Base-by-base conservation (phyloP, 192 early-diverging fungal species). In the Backusella australiensis region DNA sequence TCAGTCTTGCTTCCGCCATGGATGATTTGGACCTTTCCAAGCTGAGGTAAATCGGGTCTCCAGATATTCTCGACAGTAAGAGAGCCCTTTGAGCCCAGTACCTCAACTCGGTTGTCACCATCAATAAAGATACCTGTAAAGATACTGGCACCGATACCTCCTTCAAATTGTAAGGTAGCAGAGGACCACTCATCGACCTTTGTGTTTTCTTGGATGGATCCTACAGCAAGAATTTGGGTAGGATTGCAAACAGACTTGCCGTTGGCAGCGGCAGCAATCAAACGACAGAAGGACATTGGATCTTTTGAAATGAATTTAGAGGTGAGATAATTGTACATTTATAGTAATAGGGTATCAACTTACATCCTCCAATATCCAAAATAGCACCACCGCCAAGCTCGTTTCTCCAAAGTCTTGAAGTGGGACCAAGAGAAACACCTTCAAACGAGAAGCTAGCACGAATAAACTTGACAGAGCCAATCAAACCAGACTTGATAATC, bases 281-380 rank as follows among this genome's bases (percentile, higher is more conserved):
- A 66, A n/a, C 81, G 56, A 42, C 74, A 68, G 53, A 79, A 66
- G 5, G 81, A 82, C 66, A 82, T 41, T 38, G 81, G 75, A 29
- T 82, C 81, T 82, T 35, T 53, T 34, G 0, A 52, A 23, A 3
- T 32, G 15, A 63, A 15, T 41, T 17, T 36, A 29, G 34, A 1
- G 23, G 59, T 32, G 34, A 70, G 59, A n/a, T n/a, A 19, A n/a
- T 21, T n/a, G 1, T 17, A 6, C 17, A 49, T 49, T 41, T 56
- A 59, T 26, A 3, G 8, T 2, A 38, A 69, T 14, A 69, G 19
- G 15, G 19, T 69, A 2, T 67, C 63, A 14, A 71, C 80, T 75
- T 75, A 82, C 81, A 82, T 56, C 81, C 81, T 35, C 81, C 81
- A 65, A 82, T 82, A 44, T 82, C 81, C 39, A 82, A 32, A 41